Percentiles rank a stretch among this genome's conserved stretches.
These are phyloP conservation scores for Xylaria flabelliformis DNA, from an alignment of 495 filamentous ascomycete species.

Conservation along the genomic window DNA sequence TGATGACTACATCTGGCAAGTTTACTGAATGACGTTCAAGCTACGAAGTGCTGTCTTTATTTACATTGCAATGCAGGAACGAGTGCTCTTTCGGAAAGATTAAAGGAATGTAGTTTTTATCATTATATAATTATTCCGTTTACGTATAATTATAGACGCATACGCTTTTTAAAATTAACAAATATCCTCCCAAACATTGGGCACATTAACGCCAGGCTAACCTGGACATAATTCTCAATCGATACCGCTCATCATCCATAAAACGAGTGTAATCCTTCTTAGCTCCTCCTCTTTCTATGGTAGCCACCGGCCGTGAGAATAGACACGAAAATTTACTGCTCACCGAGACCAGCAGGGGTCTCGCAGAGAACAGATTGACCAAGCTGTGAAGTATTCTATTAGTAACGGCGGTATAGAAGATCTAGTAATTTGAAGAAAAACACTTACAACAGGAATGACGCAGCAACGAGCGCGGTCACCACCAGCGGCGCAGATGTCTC, in stretches of 20 bases:
- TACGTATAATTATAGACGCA: slow-evolving; percentile 6
- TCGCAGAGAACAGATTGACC: slow-evolving; percentile 24
- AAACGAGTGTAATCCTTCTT: not conserved
- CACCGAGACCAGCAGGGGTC: not conserved
- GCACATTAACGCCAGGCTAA: not conserved
- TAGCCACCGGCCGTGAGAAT: not conserved
- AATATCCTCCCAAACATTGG: not conserved
- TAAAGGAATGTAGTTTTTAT: not conserved
- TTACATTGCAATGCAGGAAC: not conserved
- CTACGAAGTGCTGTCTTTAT: not conserved
- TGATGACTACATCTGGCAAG: not conserved
- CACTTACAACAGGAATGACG: slow-evolving; percentile 27
- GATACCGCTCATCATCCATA: not conserved
- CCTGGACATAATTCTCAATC: not conserved
- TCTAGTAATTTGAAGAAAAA: not conserved
- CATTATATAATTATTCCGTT: slow-evolving; percentile 22
- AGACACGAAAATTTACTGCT: slow-evolving; percentile 1
- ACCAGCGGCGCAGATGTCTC: slow-evolving; percentile 18
- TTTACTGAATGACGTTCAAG: not conserved
- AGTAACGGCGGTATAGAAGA: not conserved
- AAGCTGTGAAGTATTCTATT: not conserved
- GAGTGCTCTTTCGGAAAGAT: not conserved
- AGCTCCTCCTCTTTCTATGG: not conserved
- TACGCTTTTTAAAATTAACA: not conserved
- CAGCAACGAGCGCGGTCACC: slow-evolving; percentile 26